A percentile compares a stretch with the other conserved stretches of the same genome.
Conservation (phyloP, 371 early-diverging fungal species). For the Chytridium lagenaria region DNA sequence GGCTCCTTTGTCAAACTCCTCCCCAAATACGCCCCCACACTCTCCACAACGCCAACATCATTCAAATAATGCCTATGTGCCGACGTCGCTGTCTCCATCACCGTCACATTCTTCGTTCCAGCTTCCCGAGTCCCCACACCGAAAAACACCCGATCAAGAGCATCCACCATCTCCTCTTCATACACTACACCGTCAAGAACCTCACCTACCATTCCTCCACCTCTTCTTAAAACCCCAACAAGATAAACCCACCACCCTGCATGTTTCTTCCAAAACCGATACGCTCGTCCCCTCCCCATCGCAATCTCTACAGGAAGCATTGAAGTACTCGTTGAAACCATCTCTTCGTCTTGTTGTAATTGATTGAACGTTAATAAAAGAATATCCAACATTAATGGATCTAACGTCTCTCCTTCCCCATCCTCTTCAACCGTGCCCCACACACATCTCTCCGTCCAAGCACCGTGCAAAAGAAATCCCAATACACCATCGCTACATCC, state of each 20-base stretch:
- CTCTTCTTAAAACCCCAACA: background rate
- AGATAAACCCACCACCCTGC: background rate
- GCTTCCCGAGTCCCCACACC: background rate
- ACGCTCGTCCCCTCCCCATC: background rate
- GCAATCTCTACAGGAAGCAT: background rate
- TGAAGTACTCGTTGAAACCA: background rate
- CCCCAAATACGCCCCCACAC: background rate
- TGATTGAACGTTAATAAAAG: background rate
- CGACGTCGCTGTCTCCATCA: background rate
- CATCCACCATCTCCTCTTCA: background rate
- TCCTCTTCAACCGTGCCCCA: background rate
- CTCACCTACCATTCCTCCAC: background rate
- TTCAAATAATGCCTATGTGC: background rate
- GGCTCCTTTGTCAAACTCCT: conserved; percentile 1
- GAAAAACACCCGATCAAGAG: conserved; percentile 15
- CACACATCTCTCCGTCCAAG: background rate
- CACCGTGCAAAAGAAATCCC: conserved; percentile 9
- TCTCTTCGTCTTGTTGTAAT: background rate
- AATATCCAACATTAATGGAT: background rate
- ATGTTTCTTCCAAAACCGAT: background rate
- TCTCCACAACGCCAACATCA: background rate
- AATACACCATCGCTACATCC: background rate
- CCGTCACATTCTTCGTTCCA: too few relatives aligned
- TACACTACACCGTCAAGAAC: background rate
- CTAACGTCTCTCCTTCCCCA: background rate